phyloP scores from a whole-genome alignment of 2,329 filamentous ascomycete species.

The Botryotinia globosa region DNA sequence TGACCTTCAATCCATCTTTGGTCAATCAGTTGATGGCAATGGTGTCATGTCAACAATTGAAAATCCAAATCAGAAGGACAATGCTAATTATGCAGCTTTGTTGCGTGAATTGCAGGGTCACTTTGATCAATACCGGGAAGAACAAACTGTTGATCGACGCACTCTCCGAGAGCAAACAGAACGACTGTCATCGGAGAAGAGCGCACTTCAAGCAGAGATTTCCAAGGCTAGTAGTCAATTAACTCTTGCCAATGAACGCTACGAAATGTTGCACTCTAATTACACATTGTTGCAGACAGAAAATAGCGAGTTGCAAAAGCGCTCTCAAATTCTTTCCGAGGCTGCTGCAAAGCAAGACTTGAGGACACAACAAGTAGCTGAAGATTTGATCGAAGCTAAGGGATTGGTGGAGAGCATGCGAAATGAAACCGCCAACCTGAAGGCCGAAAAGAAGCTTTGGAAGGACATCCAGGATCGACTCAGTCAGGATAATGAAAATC shows the following conservation, averaged over 20 bases:
- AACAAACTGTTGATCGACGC: slow-evolving; percentile 76
- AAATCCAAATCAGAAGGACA: slow-evolving; percentile 50
- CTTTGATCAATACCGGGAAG: slow-evolving; percentile 85
- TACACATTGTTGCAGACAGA: slow-evolving; percentile 80
- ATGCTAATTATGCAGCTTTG: slow-evolving; percentile 71
- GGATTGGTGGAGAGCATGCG: slow-evolving; percentile 81
- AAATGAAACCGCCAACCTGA: slow-evolving; percentile 87
- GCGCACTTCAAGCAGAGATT: slow-evolving; percentile 75
- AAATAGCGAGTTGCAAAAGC: slow-evolving; percentile 82
- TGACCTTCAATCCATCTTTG: slow-evolving; percentile 68
- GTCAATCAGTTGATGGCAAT: slow-evolving; percentile 62
- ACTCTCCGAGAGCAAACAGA: slow-evolving; percentile 84
- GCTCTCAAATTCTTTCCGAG: slow-evolving; percentile 73
- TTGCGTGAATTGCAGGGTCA: slow-evolving; percentile 85
- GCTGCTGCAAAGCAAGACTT: slow-evolving; percentile 86
- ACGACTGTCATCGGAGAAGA: slow-evolving; percentile 77
- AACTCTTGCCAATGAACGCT: slow-evolving; percentile 76
- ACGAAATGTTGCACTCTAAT: slow-evolving; percentile 86
- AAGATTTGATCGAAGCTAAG: slow-evolving; percentile 85
- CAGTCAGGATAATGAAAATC: slow-evolving; percentile 79
- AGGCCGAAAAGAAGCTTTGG: slow-evolving; percentile 92
- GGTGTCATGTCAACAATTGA: slow-evolving; percentile 59
- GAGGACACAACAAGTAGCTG: slow-evolving; percentile 83
- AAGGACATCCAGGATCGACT: slow-evolving; percentile 89
- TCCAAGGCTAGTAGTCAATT: slow-evolving; percentile 78